These are phyloP conservation scores for Trichosporon inkin DNA, from an alignment of 1,284 basidiomycete genomes.

Conservation along the genomic window DNA sequence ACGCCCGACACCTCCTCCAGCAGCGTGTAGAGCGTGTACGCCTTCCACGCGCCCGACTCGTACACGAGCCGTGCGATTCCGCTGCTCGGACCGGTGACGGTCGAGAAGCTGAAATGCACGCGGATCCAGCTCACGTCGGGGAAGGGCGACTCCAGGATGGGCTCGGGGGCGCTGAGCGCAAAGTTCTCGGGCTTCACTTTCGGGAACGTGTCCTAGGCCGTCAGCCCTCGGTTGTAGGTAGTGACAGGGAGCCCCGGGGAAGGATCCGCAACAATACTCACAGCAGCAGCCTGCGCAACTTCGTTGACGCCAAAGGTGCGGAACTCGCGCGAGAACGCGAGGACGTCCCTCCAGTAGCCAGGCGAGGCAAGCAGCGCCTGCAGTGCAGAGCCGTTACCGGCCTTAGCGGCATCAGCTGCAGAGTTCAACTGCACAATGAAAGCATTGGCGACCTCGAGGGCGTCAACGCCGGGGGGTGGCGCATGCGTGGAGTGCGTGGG, in stretches of 20 bases:
- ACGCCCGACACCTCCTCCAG: slow-evolving; percentile 58
- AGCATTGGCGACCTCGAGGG: not conserved
- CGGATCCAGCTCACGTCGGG: slow-evolving; percentile 61
- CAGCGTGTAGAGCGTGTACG: slow-evolving; percentile 59
- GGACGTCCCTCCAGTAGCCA: slow-evolving; percentile 22
- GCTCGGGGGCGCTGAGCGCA: slow-evolving; percentile 37
- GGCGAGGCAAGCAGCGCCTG: slow-evolving; percentile 9
- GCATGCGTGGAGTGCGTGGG: slow-evolving; percentile 9
- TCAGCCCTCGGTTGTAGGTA: not conserved
- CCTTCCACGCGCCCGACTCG: slow-evolving; percentile 57
- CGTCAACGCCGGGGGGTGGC: slow-evolving; percentile 7
- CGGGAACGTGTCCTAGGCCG: slow-evolving; percentile 48
- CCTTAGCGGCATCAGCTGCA: not conserved
- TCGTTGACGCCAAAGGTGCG: slow-evolving; percentile 30
- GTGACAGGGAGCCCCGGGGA: not conserved
- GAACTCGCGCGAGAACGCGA: slow-evolving; percentile 39
- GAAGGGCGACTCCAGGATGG: slow-evolving; percentile 52
- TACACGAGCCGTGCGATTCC: slow-evolving; percentile 60
- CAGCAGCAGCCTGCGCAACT: slow-evolving; percentile 32
- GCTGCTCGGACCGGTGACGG: slow-evolving; percentile 54
- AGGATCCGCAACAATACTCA: slow-evolving; percentile 14
- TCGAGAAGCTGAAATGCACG: slow-evolving; percentile 60
- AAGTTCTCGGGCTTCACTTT: slow-evolving; percentile 49
- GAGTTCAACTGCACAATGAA: slow-evolving; percentile 5
- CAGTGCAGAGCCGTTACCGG: not conserved